Base-by-base conservation (phyloP, 2,329 filamentous ascomycete genomes). In the Pseudogymnoascus sp. region DNA sequence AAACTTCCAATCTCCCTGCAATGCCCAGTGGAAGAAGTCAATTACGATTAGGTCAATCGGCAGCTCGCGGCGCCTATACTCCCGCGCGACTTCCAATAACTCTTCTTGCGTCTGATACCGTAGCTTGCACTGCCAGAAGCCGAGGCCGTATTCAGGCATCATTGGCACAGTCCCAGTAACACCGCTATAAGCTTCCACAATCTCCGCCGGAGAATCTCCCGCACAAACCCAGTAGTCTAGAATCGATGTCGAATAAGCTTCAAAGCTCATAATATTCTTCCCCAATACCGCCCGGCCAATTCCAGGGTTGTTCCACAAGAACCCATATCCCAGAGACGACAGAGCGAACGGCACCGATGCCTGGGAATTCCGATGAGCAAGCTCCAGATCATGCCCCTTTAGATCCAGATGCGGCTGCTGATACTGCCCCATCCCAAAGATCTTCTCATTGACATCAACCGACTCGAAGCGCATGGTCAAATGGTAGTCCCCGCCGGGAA, bases 341-440 rank as follows among this genome's bases (percentile, higher is more conserved):
- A 88, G 68, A 0, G 80, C 79, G 70, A 88, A 88, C 0, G 85
- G 85, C 0, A 88, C 80, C 59, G 80, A 85, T 3, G 85, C 85
- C 70, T 88, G 85, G 0, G 84, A 87, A 68, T 88, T 88, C 1
- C 85, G 79, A 38, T 88, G 85, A 0, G 85, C 84, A 2, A 88
- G 78, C 68, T 88, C 85, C 1, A 88, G 71, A 62, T 88, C 84
- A 0, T 76, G 69, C 0, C 85, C 85, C 66, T 87, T 88, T 58
- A 88, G 75, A 68, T 88, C 78, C n/a, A 88, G 74, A 60, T 76
- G 79, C 0, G 83, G 81, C 66, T 88, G 84, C 67, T 88, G 85
- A 64, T 88, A 88, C 71, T 88, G 85, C 0, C 85, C 85, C 84
- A 88, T 88, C 17, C 85, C 85, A 67, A 79, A 88, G n/a, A 88